Evolutionary conservation across 2,329 filamentous ascomycete species (phyloP), one percentile per base, ranked within the genome.

Genomic region (Aspergillus phoenicis): DNA sequence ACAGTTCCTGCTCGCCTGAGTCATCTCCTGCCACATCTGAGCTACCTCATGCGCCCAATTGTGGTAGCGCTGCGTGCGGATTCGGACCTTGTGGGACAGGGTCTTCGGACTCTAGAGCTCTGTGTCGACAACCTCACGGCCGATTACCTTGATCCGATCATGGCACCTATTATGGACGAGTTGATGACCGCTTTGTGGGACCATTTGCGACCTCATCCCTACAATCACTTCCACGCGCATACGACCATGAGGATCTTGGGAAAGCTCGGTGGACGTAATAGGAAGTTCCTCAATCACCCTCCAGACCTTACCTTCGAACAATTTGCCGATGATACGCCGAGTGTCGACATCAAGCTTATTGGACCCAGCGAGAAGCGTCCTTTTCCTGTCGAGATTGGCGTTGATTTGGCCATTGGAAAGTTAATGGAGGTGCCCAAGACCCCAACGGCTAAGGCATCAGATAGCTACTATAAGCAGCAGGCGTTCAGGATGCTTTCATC

Each of bases 81-180:
- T 13, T 93, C 91, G 1, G 95, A 99, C 66, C 85, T 99, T 41
- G 94, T 99, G 17, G 93, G 93, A 0, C 96, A 99, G 75, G 95
- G 95, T 0, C 82, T 99, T 6, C 84, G 96, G 28, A 99, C 95
- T 0, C 81, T 99, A 5, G 95, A 99, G 72, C 85, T 99, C 2
- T 99, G 95, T 71, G 95, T 99, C 17, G 95, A 99, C 65, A 99
- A 99, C 69, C 84, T 99, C 0, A 99, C 96, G 0, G 94, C 95
- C 0, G 95, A 99, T 71, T 99, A 99, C 72, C 82, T 99, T 13
- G 95, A 99, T 69, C 96, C 95, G 0, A 98, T 99, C 70, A 99
- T 99, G 94, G 92, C 94, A 2, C 96, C 95, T 0, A 96, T 98
- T 26, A 98, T 99, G 76, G 94, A 99, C 70, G 95, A 99, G 73